Percentiles rank a stretch among this genome's conserved stretches.
Conservation (phyloP, 2,329 filamentous ascomycete genomes). For the Aspergillus awamori region DNA sequence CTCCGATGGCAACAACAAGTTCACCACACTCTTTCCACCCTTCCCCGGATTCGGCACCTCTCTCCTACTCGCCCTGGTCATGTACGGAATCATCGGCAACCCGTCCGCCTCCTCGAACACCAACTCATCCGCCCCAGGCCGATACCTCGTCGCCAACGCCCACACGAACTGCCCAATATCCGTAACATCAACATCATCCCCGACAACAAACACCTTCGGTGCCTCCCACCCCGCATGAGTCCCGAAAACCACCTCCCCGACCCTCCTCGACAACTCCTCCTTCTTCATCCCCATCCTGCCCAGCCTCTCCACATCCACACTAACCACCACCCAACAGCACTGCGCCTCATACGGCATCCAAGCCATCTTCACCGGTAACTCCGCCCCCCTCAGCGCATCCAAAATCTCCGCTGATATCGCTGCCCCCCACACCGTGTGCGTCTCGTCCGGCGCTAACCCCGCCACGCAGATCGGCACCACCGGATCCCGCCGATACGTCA, state of each 20-base stretch:
- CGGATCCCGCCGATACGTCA: conserved; percentile 21
- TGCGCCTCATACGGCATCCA: conserved; percentile 23
- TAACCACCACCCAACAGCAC: neutral
- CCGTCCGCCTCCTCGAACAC: neutral
- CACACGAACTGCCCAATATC: neutral
- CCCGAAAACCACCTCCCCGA: neutral
- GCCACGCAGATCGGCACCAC: conserved; percentile 23
- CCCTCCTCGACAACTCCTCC: neutral
- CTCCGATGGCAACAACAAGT: neutral
- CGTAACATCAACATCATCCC: neutral
- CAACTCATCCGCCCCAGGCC: neutral
- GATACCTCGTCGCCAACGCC: neutral
- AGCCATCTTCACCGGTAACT: conserved; percentile 20
- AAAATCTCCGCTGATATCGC: conserved; percentile 23
- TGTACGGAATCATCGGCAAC: neutral
- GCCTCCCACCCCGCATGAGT: neutral
- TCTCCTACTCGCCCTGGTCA: neutral
- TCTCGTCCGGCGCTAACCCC: conserved; percentile 23
- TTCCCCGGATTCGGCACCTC: neutral
- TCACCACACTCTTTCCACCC: neutral
- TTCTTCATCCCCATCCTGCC: neutral
- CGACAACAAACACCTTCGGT: neutral
- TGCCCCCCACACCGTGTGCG: conserved; percentile 24
- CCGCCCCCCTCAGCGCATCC: conserved; percentile 20
- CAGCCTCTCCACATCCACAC: neutral